Percentiles rank a stretch among this genome's conserved stretches.
Conservation (phyloP, 2,329 filamentous ascomycete species). For the Huntiella decipiens region DNA sequence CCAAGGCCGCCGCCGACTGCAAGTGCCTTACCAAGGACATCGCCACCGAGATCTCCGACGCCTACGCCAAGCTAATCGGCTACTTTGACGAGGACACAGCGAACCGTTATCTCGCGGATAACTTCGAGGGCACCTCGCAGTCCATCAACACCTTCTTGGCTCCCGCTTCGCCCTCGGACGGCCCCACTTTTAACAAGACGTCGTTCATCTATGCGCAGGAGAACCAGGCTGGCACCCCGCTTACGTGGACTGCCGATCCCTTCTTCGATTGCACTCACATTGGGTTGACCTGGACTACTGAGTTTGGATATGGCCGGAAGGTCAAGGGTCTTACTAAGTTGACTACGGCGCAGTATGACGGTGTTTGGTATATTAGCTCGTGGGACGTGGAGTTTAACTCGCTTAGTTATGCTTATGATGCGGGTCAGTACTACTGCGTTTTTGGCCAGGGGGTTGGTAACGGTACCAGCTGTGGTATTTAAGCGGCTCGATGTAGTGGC, state of each 20-base stretch:
- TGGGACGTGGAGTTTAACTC: constrained; percentile 13
- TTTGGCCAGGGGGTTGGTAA: constrained; percentile 10
- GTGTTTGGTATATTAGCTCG: constrained; percentile 11
- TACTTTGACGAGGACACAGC: constrained; percentile 30
- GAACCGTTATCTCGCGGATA: constrained; percentile 10
- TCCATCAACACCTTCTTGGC: constrained; percentile 13
- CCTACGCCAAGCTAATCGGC: constrained; percentile 32
- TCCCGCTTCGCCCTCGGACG: constrained; percentile 7
- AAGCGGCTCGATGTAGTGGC: not conserved
- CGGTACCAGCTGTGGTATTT: constrained; percentile 8
- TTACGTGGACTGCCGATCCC: constrained; percentile 6
- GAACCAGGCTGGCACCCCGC: constrained; percentile 6
- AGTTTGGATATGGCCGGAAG: constrained; percentile 11
- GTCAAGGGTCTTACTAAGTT: constrained; percentile 12
- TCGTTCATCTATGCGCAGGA: constrained; percentile 9
- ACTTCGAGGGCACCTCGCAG: constrained; percentile 11
- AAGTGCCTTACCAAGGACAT: constrained; percentile 12
- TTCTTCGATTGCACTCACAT: constrained; percentile 11
- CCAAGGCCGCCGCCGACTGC: constrained; percentile 4
- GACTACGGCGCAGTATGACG: constrained; percentile 12
- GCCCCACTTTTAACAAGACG: constrained; percentile 11
- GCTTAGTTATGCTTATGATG: constrained; percentile 12
- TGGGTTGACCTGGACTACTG: constrained; percentile 12
- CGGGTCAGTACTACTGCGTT: constrained; percentile 12
- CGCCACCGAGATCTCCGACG: constrained; percentile 8